Evolutionary conservation across 345 rosid genomes (phyloP), one percentile per base, ranked within the genome.

Genomic region (Atalantia buxifolia): DNA sequence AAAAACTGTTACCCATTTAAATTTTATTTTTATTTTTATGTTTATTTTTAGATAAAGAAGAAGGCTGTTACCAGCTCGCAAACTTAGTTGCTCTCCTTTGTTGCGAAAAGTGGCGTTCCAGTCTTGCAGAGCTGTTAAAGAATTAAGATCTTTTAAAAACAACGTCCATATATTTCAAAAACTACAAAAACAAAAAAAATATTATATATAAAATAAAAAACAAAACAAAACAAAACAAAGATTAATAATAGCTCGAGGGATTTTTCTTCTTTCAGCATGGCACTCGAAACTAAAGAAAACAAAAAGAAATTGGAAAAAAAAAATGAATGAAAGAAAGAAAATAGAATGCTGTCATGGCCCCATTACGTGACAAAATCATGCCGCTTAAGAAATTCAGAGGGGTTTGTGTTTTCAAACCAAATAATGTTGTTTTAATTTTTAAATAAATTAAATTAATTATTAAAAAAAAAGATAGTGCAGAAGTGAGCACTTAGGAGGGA

Each of bases 361-460:
- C 80, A 81, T 73, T 86, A 84, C 79, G 72, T 57, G 88, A 85
- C 88, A 88, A 88, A 88, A 85, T 63, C 81, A 80, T 77, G 85
- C 64, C 81, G 76, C 82, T 83, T 83, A 50, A 60, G 74, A 76
- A 69, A 35, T 66, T 79, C 80, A 79, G 80, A 71, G 38, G 18
- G 57, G 4, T 42, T 42, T 12, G 56, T 0, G 56, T 55, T 40
- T 71, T n/a, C 33, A 74, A 74, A 75, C 9, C 25, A 64, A 42
- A 45, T 48, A 28, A 69, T 31, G 56, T 19, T 67, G 19, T 42
- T 40, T 55, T 65, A 28, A 69, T 18, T 50, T 18, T 53, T 53
- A 74, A 62, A 42, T 42, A 42, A 10, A 12, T 1, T 42, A 42
- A 42, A 42, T 36, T 36, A 36, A 36, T 1, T 36, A 6, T 35